Evolutionary conservation across 169 alveolate genomes (phyloP).

Genomic region (Babesia ovis): DNA sequence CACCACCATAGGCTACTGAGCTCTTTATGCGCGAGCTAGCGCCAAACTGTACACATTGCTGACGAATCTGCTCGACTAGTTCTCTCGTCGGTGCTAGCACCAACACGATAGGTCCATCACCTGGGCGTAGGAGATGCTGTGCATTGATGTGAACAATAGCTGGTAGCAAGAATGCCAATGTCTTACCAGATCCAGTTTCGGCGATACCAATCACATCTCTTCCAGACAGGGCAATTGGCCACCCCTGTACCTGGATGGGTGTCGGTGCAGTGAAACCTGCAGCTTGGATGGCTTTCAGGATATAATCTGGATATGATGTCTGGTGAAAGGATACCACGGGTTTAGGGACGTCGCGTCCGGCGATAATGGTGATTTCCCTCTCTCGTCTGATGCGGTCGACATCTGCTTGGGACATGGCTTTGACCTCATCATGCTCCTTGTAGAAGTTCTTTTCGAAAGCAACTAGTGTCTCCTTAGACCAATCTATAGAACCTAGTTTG

Average conservation of each 20-base stretch:
- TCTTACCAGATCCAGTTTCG: slow-evolving; percentile 99
- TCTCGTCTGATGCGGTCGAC: slow-evolving; percentile 84
- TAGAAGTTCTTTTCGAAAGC: slow-evolving; percentile 93
- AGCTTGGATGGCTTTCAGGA: slow-evolving; percentile 81
- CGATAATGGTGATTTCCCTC: slow-evolving; percentile 82
- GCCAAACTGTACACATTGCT: slow-evolving; percentile 89
- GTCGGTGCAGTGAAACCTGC: slow-evolving; percentile 91
- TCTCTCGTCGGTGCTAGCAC: slow-evolving; percentile 99
- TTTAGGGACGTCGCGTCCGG: slow-evolving; percentile 88
- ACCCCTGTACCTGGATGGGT: slow-evolving; percentile 93
- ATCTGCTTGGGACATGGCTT: slow-evolving; percentile 79
- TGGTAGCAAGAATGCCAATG: slow-evolving; percentile 95
- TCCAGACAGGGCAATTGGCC: slow-evolving; percentile 96
- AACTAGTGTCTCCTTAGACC: slow-evolving; percentile 81
- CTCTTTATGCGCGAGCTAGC: slow-evolving; percentile 83
- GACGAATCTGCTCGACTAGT: slow-evolving; percentile 95
- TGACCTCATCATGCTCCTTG: slow-evolving; percentile 87
- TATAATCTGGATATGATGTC: slow-evolving; percentile 91
- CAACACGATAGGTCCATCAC: slow-evolving; percentile 97
- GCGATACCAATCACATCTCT: slow-evolving; percentile 97
- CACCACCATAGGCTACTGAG: slow-evolving; percentile 94
- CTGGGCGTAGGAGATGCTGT: slow-evolving; percentile 84
- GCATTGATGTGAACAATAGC: slow-evolving; percentile 93
- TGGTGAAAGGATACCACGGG: slow-evolving; percentile 90
- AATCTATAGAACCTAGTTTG: slow-evolving; percentile 80